Base-by-base conservation (phyloP, 345 rosid genomes). In the Nasturtium officinale region DNA sequence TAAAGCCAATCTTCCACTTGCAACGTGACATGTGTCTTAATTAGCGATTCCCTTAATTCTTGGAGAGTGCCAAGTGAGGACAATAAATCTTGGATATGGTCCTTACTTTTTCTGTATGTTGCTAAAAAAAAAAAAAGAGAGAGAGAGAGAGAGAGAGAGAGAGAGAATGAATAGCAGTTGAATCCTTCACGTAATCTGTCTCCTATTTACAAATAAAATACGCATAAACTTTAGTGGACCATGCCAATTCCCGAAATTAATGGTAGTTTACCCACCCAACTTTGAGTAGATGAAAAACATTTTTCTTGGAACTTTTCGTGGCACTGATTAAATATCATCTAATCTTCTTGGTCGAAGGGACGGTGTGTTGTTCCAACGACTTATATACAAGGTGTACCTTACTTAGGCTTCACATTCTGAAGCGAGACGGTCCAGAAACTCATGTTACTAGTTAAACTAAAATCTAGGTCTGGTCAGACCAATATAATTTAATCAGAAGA, bases 271-370 rank as follows among this genome's bases (percentile, higher is more conserved):
- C 16, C 6, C 25, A 35, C 60, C 23, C 25, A 51, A 15, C 46
- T 35, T 35, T 35, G 3, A 35, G 40, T 35, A 9, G 46, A 33
- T n/a, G 9, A 11, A 33, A 59, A 59, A 35, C 10, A 13, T 28
- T 32, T 30, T 48, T 65, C 47, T 21, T 23, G 38, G 51, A 28
- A 67, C 61, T n/a, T 30, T 50, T 65, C 47, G 33, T 52, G 61
- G 61, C 26, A 66, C 51, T n/a, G 30, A 33, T 32, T 48, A 53
- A 67, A 26, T 26, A 62, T 30, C 26, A 42, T 29, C 29, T 55
- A 68, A 55, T 42, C 30, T 40, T 55, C 63, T 55, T 42, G 63
- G 54, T 55, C 15, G 26, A 54, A 26, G 72, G 51, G 72, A 54
- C 15, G 51, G 29, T 67, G 17, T 54, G n/a, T 54, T n/a, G 60